Conservation (phyloP, 106 monocot species). For the Dactylorhiza incarnata region DNA sequence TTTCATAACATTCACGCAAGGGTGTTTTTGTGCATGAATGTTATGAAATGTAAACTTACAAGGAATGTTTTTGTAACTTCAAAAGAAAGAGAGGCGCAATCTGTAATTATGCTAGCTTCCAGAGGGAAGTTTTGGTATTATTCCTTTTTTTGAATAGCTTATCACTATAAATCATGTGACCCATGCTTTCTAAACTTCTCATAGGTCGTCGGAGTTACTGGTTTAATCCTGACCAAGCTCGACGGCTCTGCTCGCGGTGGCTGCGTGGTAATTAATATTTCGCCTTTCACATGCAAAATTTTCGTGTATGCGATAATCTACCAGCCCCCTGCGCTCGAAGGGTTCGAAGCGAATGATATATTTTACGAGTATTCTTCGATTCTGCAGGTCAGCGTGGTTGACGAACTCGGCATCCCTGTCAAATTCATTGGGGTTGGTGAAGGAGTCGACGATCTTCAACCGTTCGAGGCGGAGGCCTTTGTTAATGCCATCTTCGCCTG, state of each 20-base stretch:
- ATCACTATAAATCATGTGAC: too few species aligned
- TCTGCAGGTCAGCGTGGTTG: constrained; percentile 90
- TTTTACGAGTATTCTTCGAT: not conserved
- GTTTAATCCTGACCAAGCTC: constrained; percentile 82
- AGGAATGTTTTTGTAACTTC: too few species aligned
- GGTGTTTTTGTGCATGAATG: too few species aligned
- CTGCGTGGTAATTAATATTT: constrained; percentile 61
- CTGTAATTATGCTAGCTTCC: too few species aligned
- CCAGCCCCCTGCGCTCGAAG: not conserved
- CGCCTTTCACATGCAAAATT: not conserved
- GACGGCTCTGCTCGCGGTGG: constrained; percentile 96
- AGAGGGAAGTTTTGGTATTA: too few species aligned
- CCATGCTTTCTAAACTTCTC: constrained; percentile 3
- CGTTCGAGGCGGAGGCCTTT: constrained; percentile 89
- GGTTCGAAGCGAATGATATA: not conserved
- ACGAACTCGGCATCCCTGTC: constrained; percentile 90
- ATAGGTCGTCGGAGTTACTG: constrained; percentile 91
- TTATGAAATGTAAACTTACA: too few species aligned
- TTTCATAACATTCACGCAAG: too few species aligned
- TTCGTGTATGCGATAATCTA: not conserved
- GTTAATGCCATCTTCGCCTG: constrained; percentile 89
- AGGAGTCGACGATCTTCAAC: constrained; percentile 86
- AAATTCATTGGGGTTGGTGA: constrained; percentile 97
- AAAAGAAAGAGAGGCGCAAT: too few species aligned
- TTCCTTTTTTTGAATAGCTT: too few species aligned